A percentile compares a stretch with the other conserved stretches of the same genome.
Conservation (phyloP, 345 rosid species). For the Boechera divaricarpa region DNA sequence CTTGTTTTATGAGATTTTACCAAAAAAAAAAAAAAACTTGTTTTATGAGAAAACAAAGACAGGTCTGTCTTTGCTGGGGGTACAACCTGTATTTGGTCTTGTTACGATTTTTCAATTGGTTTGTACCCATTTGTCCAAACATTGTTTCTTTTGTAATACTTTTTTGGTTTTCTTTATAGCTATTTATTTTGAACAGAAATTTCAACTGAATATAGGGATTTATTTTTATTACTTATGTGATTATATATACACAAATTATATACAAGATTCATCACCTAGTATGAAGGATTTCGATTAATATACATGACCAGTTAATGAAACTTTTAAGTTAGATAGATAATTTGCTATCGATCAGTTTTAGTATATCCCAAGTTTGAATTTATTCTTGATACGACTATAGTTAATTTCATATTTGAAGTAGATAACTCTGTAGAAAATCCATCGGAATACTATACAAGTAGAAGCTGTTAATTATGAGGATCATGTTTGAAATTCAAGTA, state of each 20-base stretch:
- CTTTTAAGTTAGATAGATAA: no score
- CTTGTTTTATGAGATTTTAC: background rate
- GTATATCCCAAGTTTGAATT: no score
- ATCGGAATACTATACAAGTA: background rate
- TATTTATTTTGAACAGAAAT: background rate
- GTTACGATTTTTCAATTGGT: conserved; percentile 3
- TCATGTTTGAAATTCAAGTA: background rate
- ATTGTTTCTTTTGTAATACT: background rate
- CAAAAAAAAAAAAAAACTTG: background rate
- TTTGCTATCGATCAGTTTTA: no score
- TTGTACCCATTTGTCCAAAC: conserved; percentile 19
- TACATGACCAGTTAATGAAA: no score
- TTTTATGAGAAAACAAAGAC: conserved; percentile 26
- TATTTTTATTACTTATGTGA: background rate
- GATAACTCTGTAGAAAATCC: no score
- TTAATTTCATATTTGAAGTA: no score
- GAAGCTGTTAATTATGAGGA: background rate
- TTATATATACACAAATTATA: background rate
- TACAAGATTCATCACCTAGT: background rate
- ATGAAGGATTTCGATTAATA: background rate
- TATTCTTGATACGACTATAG: no score
- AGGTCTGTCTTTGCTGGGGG: conserved; percentile 34
- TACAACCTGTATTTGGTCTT: conserved; percentile 30
- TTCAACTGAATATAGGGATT: background rate
- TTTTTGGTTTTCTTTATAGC: background rate